Percentiles rank a stretch among this genome's conserved stretches.
These are phyloP conservation scores for Hanseniaspora hatyaiensis DNA, from an alignment of 805 yeast genomes.

Conservation along the genomic window DNA sequence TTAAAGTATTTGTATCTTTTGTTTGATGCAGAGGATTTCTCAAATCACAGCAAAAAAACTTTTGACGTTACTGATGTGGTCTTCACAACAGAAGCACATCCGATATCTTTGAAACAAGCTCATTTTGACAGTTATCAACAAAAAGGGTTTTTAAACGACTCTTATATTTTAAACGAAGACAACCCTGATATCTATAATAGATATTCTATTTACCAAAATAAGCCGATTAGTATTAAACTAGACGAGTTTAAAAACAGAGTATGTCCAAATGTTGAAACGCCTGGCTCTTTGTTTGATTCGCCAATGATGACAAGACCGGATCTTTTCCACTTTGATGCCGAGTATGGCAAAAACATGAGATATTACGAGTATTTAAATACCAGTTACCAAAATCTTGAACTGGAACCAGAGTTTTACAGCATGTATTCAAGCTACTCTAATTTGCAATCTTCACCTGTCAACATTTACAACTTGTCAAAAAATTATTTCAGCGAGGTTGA, in stretches of 20 bases:
- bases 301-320: slow-evolving; percentile 2
- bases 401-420: background rate
- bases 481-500: background rate
- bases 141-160: slow-evolving; percentile 21
- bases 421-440: background rate
- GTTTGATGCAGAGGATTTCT: slow-evolving; percentile 54
- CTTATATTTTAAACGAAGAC: slow-evolving; percentile 2
- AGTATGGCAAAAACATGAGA: background rate
- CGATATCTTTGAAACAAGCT: slow-evolving; percentile 53
- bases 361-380: background rate
- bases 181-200: no score
- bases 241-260: background rate
- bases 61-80: slow-evolving; percentile 32
- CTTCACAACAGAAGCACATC: slow-evolving; percentile 87
- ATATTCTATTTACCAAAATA: background rate
- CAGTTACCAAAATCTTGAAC: background rate
- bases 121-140: slow-evolving; percentile 25
- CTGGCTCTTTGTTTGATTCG: background rate
- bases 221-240: background rate
- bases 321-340: slow-evolving; percentile 10
- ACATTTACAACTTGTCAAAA: background rate
- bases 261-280: background rate
- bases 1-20: slow-evolving; percentile 69
- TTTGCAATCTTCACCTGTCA: background rate
- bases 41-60: slow-evolving; percentile 26